Evolutionary conservation across 2,329 filamentous ascomycete species (phyloP).

Genomic region (Xylaria sp.): DNA sequence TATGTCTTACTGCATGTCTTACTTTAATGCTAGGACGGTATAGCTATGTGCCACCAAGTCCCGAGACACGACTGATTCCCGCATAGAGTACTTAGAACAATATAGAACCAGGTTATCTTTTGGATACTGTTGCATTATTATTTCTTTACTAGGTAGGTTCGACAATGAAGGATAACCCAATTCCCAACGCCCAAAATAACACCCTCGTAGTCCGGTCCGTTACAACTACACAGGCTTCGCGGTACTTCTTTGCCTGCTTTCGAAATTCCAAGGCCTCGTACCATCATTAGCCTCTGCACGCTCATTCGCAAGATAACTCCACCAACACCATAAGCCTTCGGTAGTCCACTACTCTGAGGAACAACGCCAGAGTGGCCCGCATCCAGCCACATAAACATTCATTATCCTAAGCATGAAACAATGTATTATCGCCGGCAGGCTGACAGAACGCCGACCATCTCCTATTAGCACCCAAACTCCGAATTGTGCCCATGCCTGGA

Average conservation of each 20-base stretch:
- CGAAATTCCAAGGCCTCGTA: background rate
- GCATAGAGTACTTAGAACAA: too few species aligned
- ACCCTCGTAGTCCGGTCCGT: background rate
- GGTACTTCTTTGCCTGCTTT: background rate
- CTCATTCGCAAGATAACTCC: background rate
- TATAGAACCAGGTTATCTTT: background rate
- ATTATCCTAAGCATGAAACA: constrained; percentile 27
- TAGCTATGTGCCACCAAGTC: too few species aligned
- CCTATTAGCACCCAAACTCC: constrained; percentile 22
- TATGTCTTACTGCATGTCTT: too few species aligned
- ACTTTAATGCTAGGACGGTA: too few species aligned
- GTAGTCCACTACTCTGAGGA: background rate
- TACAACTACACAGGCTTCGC: constrained; percentile 5
- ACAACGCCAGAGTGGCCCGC: background rate
- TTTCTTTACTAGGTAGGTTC: constrained; percentile 8
- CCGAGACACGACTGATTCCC: too few species aligned
- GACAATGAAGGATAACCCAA: background rate
- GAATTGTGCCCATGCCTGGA: constrained; percentile 12
- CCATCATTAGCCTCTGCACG: constrained; percentile 20
- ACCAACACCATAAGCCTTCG: background rate
- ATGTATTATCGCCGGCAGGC: constrained; percentile 7
- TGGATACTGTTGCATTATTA: constrained; percentile 8
- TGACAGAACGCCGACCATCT: constrained; percentile 2
- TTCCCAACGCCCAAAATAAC: background rate
- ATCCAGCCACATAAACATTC: constrained; percentile 5